phyloP scores from a whole-genome alignment of 1,284 basidiomycete species.

The Pseudozyma sp. region DNA sequence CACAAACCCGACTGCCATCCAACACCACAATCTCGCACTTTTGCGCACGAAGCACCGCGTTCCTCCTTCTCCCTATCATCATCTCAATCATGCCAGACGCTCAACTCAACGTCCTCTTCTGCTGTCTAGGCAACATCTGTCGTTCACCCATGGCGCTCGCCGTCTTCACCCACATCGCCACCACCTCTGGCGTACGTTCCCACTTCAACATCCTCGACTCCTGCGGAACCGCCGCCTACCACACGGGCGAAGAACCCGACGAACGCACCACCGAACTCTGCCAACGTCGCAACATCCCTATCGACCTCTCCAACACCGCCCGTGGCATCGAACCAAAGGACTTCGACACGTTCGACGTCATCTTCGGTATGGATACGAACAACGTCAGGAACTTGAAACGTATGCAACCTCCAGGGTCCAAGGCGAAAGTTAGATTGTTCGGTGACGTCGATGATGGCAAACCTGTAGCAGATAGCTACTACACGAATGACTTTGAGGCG shows the following conservation, averaged over 20 bases:
- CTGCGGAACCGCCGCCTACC: constrained; percentile 63
- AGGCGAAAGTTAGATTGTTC: constrained; percentile 56
- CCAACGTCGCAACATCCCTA: constrained; percentile 69
- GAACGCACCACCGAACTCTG: constrained; percentile 69
- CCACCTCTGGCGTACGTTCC: constrained; percentile 31
- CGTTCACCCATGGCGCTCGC: constrained; percentile 63
- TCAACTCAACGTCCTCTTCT: constrained; percentile 60
- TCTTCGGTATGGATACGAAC: constrained; percentile 71
- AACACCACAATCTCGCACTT: too few relatives aligned
- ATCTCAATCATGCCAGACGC: background rate
- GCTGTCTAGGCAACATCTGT: constrained; percentile 66
- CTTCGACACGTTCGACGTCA: constrained; percentile 70
- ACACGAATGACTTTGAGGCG: constrained; percentile 70
- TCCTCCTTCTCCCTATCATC: too few relatives aligned
- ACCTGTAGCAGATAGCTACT: constrained; percentile 68
- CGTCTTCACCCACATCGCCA: constrained; percentile 55
- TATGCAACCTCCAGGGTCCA: constrained; percentile 62
- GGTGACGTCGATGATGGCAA: constrained; percentile 51
- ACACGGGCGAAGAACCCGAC: constrained; percentile 63
- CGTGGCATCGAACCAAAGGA: constrained; percentile 68
- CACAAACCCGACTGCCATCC: too few relatives aligned
- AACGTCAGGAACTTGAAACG: constrained; percentile 69
- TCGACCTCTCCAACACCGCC: constrained; percentile 65
- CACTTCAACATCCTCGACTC: constrained; percentile 60
- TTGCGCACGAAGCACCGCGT: too few relatives aligned